Base-by-base conservation (phyloP, 1,139 yeast species). In the Yamadazyma diospyri region DNA sequence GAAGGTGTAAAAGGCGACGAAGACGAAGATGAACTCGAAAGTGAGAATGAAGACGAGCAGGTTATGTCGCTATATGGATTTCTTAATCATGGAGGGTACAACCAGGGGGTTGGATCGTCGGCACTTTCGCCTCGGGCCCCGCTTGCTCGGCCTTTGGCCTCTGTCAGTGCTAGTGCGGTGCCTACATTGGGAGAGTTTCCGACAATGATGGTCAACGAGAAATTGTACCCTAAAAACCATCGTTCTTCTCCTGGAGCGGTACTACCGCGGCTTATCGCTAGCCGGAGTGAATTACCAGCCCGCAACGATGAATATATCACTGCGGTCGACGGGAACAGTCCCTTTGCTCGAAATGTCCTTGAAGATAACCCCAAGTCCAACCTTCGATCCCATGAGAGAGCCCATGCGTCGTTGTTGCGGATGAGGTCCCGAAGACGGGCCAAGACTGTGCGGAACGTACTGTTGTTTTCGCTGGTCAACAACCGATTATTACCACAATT, bases 371-470 rank as follows among this genome's bases (percentile, higher is more conserved):
- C 68, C 5, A 51, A 51, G 25, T 43, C 58, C 2, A 57, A 53
- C 29, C 44, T 57, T 5, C 59, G 77, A 38, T 76, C 81, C 4
- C 64, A 69, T 26, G 85, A 78, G 43, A 60, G 85, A 43, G 85
- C 85, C 0, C 79, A 77, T 49, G 85, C 85, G 0, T 78, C 84
- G 0, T 55, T 81, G 25, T 70, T 76, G 39, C 63, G 88, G 53
- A 77, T 80, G 69, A 67, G 76, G 40, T 73, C 76, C 23, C 61
- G 84, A 39, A 57, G 85, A 37, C 70, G 70, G 47, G 75, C 78
- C 36, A 75, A 70, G 45, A 68, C 76, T 22, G 59, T 64, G 5
- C 41, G 58, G 29, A 59, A 58, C 34, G 49, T 57, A 4, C 61
- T 53, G 56, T 50, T 55, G 18, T 45, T 55, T 27, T 49, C 60